phyloP scores from a whole-genome alignment of 805 yeast genomes.

The Blastobotrys mokoenaii region DNA sequence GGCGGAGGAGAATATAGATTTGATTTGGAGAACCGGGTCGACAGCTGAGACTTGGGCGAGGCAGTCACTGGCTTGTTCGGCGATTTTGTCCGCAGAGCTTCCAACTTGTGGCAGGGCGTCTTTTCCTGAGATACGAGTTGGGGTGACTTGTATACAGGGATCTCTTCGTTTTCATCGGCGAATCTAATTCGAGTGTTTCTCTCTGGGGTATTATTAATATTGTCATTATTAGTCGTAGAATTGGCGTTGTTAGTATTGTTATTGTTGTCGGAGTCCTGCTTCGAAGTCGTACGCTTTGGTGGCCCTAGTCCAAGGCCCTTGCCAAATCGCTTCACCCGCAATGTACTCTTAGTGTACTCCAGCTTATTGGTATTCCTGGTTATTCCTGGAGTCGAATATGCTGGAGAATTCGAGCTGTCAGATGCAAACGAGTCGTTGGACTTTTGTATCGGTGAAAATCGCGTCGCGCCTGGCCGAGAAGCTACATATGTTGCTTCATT shows the following conservation, averaged over 20 bases:
- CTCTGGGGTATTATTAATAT: background rate
- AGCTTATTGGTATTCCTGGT: slow-evolving; percentile 1
- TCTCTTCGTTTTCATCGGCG: slow-evolving; percentile 1
- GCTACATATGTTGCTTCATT: background rate
- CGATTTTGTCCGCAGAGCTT: background rate
- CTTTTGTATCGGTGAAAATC: background rate
- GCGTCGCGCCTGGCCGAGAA: background rate
- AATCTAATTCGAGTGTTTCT: slow-evolving; percentile 3
- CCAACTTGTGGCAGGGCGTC: background rate
- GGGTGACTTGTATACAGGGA: background rate
- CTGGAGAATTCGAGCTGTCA: background rate
- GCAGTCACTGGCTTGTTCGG: background rate
- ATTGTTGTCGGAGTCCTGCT: background rate
- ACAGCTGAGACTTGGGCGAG: background rate
- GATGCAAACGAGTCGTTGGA: background rate
- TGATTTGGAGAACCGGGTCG: background rate
- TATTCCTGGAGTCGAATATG: slow-evolving; percentile 4
- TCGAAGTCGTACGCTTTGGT: slow-evolving; percentile 8
- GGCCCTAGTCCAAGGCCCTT: slow-evolving; percentile 5
- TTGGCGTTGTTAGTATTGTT: background rate
- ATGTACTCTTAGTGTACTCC: background rate
- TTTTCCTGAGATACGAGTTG: no score
- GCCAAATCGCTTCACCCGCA: slow-evolving; percentile 11
- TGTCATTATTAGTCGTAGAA: no score
- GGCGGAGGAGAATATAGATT: background rate